Evolutionary conservation across 1,139 yeast genomes (phyloP), one percentile per base, ranked within the genome.

Genomic region (Neolecta irregularis): DNA sequence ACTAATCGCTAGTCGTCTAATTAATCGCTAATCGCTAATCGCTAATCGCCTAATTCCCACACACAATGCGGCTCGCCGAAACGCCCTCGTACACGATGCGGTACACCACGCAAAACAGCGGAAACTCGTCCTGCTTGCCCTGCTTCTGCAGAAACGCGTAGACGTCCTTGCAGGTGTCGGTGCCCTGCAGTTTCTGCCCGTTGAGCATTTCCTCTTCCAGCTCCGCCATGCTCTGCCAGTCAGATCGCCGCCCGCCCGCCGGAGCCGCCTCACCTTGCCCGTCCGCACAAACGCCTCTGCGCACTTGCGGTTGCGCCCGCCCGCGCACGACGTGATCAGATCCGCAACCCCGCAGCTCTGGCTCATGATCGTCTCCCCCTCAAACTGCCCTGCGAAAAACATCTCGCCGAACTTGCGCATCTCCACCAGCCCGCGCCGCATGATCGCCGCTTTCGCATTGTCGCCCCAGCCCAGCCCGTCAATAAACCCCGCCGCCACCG

Each of bases 391-490:
- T 24, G 88, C 77, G 66, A 74, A 73, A 53, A 69, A 69, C 46
- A 68, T 67, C 50, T 72, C 68, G 35, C 93, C 91, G 56, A 85
- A 85, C 57, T 69, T 70, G 55, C 81, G 76, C 60, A 75, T 80
- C 62, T 85, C 96, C 51, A 74, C 66, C 41, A 85, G 60, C 34
- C 96, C 96, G 47, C 91, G 74, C 62, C 96, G 73, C 85, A 83
- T 81, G 50, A 85, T 72, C 35, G 95, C 95, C 35, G 94, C 78
- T 60, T 83, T 80, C 47, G 96, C 94, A 54, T 85, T 85, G 61
- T 81, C 93, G 55, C 96, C 96, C 95, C 96, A 85, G 40, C 93
- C 93, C 43, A 77, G 68, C 48, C 95, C 95, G 60, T 80, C 93
- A 43, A 83, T 94, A 54, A 83, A 78, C 37, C 95, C 96, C 39